phyloP scores from a whole-genome alignment of 441 rosid species.

The Corymbia calophylla region DNA sequence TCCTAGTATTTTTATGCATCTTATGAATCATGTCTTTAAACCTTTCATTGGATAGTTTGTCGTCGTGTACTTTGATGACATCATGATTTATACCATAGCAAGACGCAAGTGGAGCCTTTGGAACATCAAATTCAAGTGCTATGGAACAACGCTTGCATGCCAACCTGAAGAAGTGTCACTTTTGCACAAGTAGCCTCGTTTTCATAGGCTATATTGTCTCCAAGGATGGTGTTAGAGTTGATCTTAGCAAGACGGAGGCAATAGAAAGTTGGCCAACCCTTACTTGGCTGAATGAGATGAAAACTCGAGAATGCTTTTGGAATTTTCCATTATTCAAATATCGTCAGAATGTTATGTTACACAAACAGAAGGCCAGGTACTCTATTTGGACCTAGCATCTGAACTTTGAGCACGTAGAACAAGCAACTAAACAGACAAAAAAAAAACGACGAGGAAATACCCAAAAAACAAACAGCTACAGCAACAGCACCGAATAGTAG shows the following conservation, averaged over 20 bases:
- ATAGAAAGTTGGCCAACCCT: background rate
- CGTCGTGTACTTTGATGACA: background rate
- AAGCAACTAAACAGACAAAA: background rate
- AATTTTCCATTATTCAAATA: background rate
- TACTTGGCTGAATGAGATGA: background rate
- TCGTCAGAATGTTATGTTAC: background rate
- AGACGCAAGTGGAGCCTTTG: background rate
- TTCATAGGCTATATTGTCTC: background rate
- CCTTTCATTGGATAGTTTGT: background rate
- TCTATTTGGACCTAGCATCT: background rate
- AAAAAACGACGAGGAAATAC: background rate
- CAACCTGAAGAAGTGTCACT: background rate
- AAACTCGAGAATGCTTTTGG: background rate
- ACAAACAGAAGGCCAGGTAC: background rate
- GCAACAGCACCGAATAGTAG: background rate
- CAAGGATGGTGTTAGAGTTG: background rate
- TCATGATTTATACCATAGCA: background rate
- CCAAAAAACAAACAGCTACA: background rate
- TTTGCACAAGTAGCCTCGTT: background rate
- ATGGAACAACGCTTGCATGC: background rate
- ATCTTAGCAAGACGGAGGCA: background rate
- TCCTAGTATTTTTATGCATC: background rate
- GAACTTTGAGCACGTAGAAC: background rate
- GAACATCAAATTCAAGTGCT: background rate
- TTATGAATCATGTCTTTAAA: background rate